A percentile compares a stretch with the other conserved stretches of the same genome.
Conservation (phyloP, 371 early-diverging fungal genomes). For the Zychaea mexicana region DNA sequence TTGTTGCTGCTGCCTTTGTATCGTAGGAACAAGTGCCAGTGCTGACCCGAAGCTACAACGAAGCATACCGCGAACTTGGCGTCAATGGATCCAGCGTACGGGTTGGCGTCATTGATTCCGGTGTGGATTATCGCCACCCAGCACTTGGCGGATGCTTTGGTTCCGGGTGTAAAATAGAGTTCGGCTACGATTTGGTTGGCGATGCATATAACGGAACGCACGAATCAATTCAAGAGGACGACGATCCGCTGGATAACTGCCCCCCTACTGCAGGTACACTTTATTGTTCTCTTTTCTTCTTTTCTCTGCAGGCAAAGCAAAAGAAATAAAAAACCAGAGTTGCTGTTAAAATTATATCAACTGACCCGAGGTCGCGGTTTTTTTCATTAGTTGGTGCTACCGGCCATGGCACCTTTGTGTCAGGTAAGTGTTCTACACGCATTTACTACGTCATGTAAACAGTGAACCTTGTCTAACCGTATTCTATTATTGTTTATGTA, state of each 20-base stretch:
- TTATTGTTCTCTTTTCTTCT: background rate
- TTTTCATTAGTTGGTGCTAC: conserved; percentile 27
- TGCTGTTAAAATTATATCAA: background rate
- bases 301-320: too few relatives aligned
- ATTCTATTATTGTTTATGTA: background rate
- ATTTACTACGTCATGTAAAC: background rate
- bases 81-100: conserved; percentile 32
- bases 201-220: conserved; percentile 39
- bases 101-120: conserved; percentile 46
- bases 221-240: conserved; percentile 18
- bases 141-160: conserved; percentile 6
- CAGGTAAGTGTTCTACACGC: conserved; percentile 31
- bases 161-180: conserved; percentile 40
- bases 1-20: too few relatives aligned
- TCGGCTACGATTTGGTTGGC: conserved; percentile 70
- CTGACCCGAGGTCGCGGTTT: background rate
- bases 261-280: conserved; percentile 24
- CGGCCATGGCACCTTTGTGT: conserved; percentile 45
- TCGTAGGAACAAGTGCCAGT: conserved; percentile 22
- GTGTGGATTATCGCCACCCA: conserved; percentile 8
- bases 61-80: conserved; percentile 17
- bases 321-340: too few relatives aligned
- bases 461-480: too few relatives aligned
- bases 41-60: conserved; percentile 21
- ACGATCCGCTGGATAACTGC: conserved; percentile 42